Base-by-base conservation (phyloP, 345 rosid species). In the Sapria himalayana region DNA sequence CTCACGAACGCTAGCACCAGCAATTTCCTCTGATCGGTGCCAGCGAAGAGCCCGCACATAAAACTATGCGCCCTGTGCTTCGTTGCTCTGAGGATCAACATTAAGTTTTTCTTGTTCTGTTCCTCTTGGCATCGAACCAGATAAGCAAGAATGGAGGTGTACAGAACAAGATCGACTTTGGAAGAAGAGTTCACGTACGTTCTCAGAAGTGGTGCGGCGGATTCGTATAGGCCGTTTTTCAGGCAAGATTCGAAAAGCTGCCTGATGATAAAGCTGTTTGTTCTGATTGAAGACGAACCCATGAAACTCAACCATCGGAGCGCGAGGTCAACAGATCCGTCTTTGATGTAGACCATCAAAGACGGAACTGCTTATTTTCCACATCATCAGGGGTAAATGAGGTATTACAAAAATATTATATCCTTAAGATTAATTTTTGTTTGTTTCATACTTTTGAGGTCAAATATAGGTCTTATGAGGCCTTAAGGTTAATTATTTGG, bases 181-280 rank as follows among this genome's bases (percentile, higher is more conserved):
- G 86, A 85, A 33, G 98, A 51, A 15, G 92, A 64, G 49, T 61
- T 69, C 52, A 89, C 93, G 4, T 70, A 74, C 25, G 91, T 82
- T 57, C 82, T 93, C 0, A 82, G 77, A 29, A 81, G 91, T 50
- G 94, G 95, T 70, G 76, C 77, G 33, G 92, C 93, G 15, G 93
- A 74, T 47, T 82, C 93, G 36, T 74, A 82, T 22, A 69, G 32
- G 21, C 81, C 81, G 43, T 58, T 74, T 72, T 82, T 89, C 93
- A 82, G 82, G 48, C 93, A 79, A 22, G 98, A 89, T 33, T 89
- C 95, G 24, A 89, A 89, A 58, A 89, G 57, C 69, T 89, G 95
- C 52, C 95, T 60, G 42, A 82, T 69, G 53, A 89, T 89, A 49
- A 89, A 89, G 56, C 74, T 82, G 51, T 82, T 89, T 32, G 95